Percentiles rank a stretch among this genome's conserved stretches.
Conservation (phyloP, 169 alveolate genomes). For the Cryptosporidium sp. region DNA sequence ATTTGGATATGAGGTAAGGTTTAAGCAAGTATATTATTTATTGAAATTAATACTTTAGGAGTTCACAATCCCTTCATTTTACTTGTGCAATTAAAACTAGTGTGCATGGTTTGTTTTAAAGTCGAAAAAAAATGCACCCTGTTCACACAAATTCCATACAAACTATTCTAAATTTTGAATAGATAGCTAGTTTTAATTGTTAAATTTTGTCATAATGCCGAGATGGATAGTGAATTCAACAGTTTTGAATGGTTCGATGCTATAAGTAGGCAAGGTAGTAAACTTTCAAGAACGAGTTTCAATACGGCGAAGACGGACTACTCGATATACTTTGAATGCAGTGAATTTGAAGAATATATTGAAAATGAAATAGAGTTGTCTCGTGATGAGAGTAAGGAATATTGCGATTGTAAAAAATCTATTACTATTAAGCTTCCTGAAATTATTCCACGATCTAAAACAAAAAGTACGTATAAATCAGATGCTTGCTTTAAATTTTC, state of each 20-base stretch:
- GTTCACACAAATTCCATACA: neutral
- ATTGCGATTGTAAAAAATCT: neutral
- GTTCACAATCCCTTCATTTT: slow-evolving; percentile 28
- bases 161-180: too few relatives aligned
- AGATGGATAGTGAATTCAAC: neutral
- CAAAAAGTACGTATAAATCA: slow-evolving; percentile 1
- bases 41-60: slow-evolving; percentile 1
- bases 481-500: neutral
- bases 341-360: neutral
- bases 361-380: neutral
- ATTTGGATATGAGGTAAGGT: slow-evolving; percentile 43
- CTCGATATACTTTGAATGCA: slow-evolving; percentile 36
- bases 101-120: neutral
- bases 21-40: neutral
- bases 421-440: slow-evolving; percentile 14
- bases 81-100: slow-evolving; percentile 21
- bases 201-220: neutral
- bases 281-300: slow-evolving; percentile 55
- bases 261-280: slow-evolving; percentile 57
- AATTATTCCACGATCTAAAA: slow-evolving; percentile 2
- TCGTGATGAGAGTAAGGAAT: too few relatives aligned
- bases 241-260: slow-evolving; percentile 60
- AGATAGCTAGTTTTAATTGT: neutral
- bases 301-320: slow-evolving; percentile 43
- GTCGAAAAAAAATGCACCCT: neutral